Evolutionary conservation across 129 eudicot genomes (phyloP), one percentile per base, ranked within the genome.

Genomic region (Ambrosia artemisiifolia): DNA sequence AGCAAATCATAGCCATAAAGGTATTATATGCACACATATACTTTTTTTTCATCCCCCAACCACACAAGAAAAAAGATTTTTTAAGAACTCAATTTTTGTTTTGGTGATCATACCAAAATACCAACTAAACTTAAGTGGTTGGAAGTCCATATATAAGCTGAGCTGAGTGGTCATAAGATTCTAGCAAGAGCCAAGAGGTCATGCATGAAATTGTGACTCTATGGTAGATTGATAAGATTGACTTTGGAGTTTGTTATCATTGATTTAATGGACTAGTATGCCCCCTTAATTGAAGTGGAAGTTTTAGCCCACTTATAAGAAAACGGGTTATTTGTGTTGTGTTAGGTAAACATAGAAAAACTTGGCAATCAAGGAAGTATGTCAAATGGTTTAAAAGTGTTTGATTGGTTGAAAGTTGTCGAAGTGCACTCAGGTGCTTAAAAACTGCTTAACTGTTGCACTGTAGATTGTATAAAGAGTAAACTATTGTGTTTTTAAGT

Each of bases 1-100:
- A 91, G 73, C 99, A 95, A 81, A 88, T 95, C 80, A 79, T 86
- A 70, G 99, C 99, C 60, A 91, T 91, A 77, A 95, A 95, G 99
- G 99, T 90, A 85, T 35, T 63, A 34, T 18, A 28, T 71, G 16
- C 10, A 34, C 10, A 34, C 49, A 44, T 33, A 11, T 67, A 24
- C 28, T 24, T 24, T 24, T 24, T 24, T 24, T 24, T 24, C 28
- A 24, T 24, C 28, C 28, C 28, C 28, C 28, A 24, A 24, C 28
- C 28, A 0, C 28, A 24, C 28, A 24, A 24, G 28, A 24, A 24
- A 24, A 24, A 24, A 24, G 28, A 24, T 24, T 24, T 24, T 7
- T 67, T 10, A 47, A 34, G 67, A 35, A n/a, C 7, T 11, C 19
- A 35, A 63, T 1, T 63, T 62, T 63, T 63, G 14, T 11, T 54